Base-by-base conservation (phyloP, 176 grass and related monocot genomes). In the Raddia guianensis region DNA sequence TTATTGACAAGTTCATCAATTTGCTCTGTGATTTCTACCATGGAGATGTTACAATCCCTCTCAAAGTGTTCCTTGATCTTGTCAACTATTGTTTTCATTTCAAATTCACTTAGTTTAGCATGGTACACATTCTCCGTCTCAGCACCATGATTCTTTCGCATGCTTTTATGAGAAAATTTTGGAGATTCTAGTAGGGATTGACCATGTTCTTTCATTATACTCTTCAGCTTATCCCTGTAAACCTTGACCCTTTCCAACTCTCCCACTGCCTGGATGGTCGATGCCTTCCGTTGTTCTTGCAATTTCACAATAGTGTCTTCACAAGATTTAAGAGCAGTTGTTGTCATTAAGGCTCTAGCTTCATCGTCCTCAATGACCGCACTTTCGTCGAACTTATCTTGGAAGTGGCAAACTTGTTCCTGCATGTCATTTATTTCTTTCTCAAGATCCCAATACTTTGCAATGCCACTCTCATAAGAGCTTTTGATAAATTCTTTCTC, bases 51-150 rank as follows among this genome's bases (percentile, higher is more conserved):
- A 35, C 75, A 85, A 45, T 89, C 90, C 20, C 64, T 93, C 75
- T 88, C 63, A 32, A 95, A 98, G 84, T 95, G 89, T 74, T 87
- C 82, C 84, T 83, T 95, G 75, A 98, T 87, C 89, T 91, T 98
- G 59, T 78, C 68, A 7, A 83, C 68, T 70, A 93, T 77, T 19
- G 62, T 69, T 33, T 95, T 76, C 73, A 80, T 46, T 62, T 98
- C 90, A 44, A 93, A 63, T 12, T 54, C 94, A 72, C 77, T 84
- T 47, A 75, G 63, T 58, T 87, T 91, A 18, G 85, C 61, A 85
- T 73, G 67, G 37, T 77, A 82, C 42, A 73, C 56, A 34, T 85
- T 65, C 66, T 86, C 89, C 69, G 66, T 73, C 43, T 82, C 87
- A 27, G 49, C 20, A 0, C 37, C 21, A 49, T 83, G 66, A 48